Conservation (phyloP, 257 asterid species). For the Orobanche coerulescens region DNA sequence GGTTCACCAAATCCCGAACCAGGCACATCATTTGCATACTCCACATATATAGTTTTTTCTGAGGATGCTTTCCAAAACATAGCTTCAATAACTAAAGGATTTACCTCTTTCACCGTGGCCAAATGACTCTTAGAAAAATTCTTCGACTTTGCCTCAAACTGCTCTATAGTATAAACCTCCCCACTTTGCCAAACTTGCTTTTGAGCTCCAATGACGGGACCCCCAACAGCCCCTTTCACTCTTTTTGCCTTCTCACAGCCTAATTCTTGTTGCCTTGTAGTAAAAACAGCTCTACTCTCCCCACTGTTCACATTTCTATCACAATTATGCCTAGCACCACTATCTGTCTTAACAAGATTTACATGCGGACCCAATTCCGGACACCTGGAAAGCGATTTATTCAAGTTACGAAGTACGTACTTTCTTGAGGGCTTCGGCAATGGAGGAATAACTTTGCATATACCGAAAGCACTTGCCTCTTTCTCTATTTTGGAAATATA, state of each 20-base stretch:
- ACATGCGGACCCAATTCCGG: conserved; percentile 68
- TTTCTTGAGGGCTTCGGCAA: conserved; percentile 84
- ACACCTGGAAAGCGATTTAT: conserved; percentile 72
- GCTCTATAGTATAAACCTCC: conserved; percentile 79
- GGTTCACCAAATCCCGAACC: conserved; percentile 92
- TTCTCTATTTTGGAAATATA: conserved; percentile 92
- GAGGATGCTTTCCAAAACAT: conserved; percentile 88
- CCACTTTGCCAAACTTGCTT: conserved; percentile 99
- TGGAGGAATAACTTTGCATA: conserved; percentile 95
- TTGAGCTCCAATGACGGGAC: conserved; percentile 33
- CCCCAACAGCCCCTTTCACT: conserved; percentile 36
- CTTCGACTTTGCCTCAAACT: conserved; percentile 86
- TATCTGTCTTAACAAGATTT: conserved; percentile 26
- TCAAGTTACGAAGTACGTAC: conserved; percentile 68
- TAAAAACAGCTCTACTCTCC: conserved; percentile 67
- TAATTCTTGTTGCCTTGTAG: conserved; percentile 89
- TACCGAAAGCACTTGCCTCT: conserved; percentile 93
- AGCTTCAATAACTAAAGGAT: conserved; percentile 66
- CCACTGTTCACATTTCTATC: conserved; percentile 23
- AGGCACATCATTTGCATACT: conserved; percentile 97
- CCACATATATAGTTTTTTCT: conserved; percentile 81
- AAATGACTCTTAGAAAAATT: conserved; percentile 61
- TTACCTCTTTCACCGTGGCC: conserved; percentile 65
- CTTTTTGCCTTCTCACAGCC: conserved; percentile 61
- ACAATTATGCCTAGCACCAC: conserved; percentile 24